A percentile compares a stretch with the other conserved stretches of the same genome.
These are phyloP conservation scores for Platismatia glauca DNA, from an alignment of 495 filamentous ascomycete genomes.

Conservation along the genomic window DNA sequence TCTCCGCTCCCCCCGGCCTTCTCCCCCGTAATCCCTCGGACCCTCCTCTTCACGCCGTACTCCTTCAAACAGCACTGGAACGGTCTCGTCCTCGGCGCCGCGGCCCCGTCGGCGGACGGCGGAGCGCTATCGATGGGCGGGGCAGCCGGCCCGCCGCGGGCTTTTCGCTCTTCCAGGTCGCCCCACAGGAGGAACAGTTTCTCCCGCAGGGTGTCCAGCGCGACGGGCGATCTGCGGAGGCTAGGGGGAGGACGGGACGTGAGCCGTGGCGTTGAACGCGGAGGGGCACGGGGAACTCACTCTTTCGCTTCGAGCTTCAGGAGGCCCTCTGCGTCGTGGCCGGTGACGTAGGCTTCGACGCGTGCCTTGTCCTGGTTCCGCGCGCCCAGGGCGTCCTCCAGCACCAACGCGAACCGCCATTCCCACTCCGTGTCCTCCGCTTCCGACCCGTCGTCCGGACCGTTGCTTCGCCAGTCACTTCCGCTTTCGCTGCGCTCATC, in stretches of 20 bases:
- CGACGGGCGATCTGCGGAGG: slow-evolving; percentile 42
- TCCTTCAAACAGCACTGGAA: slow-evolving; percentile 42
- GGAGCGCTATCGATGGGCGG: slow-evolving; percentile 15
- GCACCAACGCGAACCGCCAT: slow-evolving; percentile 68
- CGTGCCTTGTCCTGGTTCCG: slow-evolving; percentile 31
- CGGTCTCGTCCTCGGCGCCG: slow-evolving; percentile 9
- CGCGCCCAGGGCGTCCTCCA: slow-evolving; percentile 48
- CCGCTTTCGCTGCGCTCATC: slow-evolving; percentile 26
- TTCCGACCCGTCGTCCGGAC: slow-evolving; percentile 15
- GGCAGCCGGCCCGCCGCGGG: neutral
- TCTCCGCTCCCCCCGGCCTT: slow-evolving; percentile 26
- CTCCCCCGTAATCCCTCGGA: neutral
- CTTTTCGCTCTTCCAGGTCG: slow-evolving; percentile 64
- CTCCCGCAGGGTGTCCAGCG: slow-evolving; percentile 49
- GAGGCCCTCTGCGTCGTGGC: slow-evolving; percentile 54
- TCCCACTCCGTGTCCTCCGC: slow-evolving; percentile 45
- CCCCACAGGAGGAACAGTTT: slow-evolving; percentile 81
- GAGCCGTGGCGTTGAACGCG: slow-evolving; percentile 6
- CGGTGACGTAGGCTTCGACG: slow-evolving; percentile 59
- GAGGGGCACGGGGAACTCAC: slow-evolving; percentile 36
- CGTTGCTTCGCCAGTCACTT: slow-evolving; percentile 25
- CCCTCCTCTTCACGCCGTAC: slow-evolving; percentile 37
- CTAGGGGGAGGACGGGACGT: slow-evolving; percentile 27
- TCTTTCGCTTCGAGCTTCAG: slow-evolving; percentile 58
- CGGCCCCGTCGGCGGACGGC: neutral